phyloP scores from a whole-genome alignment of 441 rosid genomes.

The Aleurites moluccanus region DNA sequence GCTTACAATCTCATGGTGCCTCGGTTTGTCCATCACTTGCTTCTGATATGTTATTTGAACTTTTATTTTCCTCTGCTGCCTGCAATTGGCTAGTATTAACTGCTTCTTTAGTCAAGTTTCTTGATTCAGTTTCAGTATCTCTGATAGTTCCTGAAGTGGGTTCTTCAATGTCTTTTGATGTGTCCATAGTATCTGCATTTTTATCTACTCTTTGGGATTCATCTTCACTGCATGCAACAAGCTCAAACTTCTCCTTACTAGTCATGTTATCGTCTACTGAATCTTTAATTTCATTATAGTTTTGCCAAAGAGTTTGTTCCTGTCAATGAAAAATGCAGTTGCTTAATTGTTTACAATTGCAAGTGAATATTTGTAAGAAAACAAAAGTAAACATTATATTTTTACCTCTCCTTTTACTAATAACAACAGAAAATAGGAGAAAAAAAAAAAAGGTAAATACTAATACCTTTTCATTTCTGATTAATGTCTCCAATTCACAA shows the following conservation, averaged over 20 bases:
- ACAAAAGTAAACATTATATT: background rate
- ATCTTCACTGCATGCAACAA: slow-evolving; percentile 16
- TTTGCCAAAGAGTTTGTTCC: slow-evolving; percentile 24
- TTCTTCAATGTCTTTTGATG: background rate
- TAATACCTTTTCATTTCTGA: background rate
- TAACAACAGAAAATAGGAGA: too few relatives aligned
- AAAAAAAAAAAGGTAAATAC: too few relatives aligned
- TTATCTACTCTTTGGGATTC: slow-evolving; percentile 9
- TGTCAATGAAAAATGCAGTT: background rate
- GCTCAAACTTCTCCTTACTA: slow-evolving; percentile 17
- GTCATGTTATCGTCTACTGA: background rate
- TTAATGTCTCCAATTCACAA: too few relatives aligned
- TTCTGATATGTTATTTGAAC: slow-evolving; percentile 10
- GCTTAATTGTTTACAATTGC: background rate
- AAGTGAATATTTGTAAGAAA: background rate
- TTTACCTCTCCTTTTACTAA: slow-evolving; percentile 29
- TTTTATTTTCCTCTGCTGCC: slow-evolving; percentile 14
- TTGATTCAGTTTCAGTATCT: slow-evolving; percentile 17
- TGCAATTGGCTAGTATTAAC: background rate
- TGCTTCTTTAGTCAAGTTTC: slow-evolving; percentile 18
- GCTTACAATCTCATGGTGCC: slow-evolving; percentile 2
- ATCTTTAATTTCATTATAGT: slow-evolving; percentile 10
- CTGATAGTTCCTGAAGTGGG: slow-evolving; percentile 6
- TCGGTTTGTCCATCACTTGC: background rate
- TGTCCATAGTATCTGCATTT: slow-evolving; percentile 8